A percentile compares a stretch with the other conserved stretches of the same genome.
These are phyloP conservation scores for Coemansia pectinata DNA, from an alignment of 192 early-diverging fungal genomes.

Conservation along the genomic window DNA sequence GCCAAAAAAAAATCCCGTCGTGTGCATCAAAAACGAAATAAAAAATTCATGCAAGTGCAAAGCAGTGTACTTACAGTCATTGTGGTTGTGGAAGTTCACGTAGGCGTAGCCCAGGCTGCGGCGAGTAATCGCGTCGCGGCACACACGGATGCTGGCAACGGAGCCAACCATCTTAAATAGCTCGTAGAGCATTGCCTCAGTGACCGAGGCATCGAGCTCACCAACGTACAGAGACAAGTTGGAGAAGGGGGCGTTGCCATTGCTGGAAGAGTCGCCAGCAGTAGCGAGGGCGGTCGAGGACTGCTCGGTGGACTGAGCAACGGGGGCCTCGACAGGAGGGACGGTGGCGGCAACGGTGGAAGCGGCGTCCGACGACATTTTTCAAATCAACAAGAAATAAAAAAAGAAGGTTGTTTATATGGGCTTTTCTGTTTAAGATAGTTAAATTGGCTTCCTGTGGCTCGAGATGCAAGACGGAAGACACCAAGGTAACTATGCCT, in stretches of 20 bases:
- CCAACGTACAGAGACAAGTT: slow-evolving; percentile 93
- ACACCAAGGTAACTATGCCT: slow-evolving; percentile 49
- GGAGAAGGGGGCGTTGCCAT: slow-evolving; percentile 49
- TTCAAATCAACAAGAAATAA: slow-evolving; percentile 5
- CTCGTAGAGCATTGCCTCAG: slow-evolving; percentile 96
- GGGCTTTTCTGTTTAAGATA: slow-evolving; percentile 35
- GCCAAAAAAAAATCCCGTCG: not conserved
- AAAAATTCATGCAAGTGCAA: slow-evolving; percentile 6
- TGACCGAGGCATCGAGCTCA: slow-evolving; percentile 94
- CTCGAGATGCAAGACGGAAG: slow-evolving; percentile 10
- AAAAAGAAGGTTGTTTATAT: slow-evolving; percentile 31
- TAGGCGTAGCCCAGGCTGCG: slow-evolving; percentile 97
- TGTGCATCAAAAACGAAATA: not conserved
- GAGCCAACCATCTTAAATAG: slow-evolving; percentile 95
- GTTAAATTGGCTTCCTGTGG: slow-evolving; percentile 45
- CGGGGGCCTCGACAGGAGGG: slow-evolving; percentile 49
- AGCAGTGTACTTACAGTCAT: slow-evolving; percentile 65
- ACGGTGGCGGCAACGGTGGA: slow-evolving; percentile 37
- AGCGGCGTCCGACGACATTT: slow-evolving; percentile 47
- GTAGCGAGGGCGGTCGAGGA: slow-evolving; percentile 5
- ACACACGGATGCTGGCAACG: slow-evolving; percentile 96
- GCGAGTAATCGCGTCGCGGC: slow-evolving; percentile 96
- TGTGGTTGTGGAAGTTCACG: slow-evolving; percentile 94
- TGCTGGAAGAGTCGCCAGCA: slow-evolving; percentile 2
- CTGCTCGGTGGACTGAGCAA: slow-evolving; percentile 6